Percentiles rank a stretch among this genome's conserved stretches.
phyloP scores from a whole-genome alignment of 2,329 filamentous ascomycete genomes.

The Penicillium janthinellum region DNA sequence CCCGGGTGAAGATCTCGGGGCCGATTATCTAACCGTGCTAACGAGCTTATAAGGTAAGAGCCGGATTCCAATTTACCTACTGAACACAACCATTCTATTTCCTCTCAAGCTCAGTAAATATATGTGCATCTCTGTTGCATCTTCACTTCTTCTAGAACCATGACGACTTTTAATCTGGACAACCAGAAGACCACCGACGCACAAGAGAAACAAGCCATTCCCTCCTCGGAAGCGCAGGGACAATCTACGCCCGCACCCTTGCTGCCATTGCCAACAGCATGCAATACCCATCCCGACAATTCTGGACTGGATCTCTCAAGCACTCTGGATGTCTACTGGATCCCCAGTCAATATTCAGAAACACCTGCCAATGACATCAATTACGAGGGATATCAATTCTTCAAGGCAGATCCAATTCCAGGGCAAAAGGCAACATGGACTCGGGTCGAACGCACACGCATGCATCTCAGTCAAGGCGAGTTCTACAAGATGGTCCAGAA shows the following conservation, averaged over 20 bases:
- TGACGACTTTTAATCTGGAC: slow-evolving; percentile 7
- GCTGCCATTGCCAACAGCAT: not conserved
- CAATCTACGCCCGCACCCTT: not conserved
- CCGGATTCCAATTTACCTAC: not conserved
- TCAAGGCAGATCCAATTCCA: slow-evolving; percentile 33
- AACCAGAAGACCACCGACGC: not conserved
- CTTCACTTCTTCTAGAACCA: slow-evolving; percentile 14
- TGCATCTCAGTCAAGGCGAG: slow-evolving; percentile 37
- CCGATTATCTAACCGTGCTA: too few relatives aligned
- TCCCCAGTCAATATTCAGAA: not conserved
- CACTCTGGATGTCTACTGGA: too few relatives aligned
- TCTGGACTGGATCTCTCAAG: not conserved
- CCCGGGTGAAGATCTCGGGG: too few relatives aligned
- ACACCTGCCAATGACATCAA: slow-evolving; percentile 14
- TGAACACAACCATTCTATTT: not conserved
- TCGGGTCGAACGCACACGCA: slow-evolving; percentile 30
- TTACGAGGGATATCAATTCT: slow-evolving; percentile 42
- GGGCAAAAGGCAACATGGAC: slow-evolving; percentile 37
- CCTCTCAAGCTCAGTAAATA: not conserved
- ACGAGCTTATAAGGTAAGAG: too few relatives aligned
- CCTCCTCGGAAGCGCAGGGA: not conserved
- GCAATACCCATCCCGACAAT: not conserved
- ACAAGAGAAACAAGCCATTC: slow-evolving; percentile 2
- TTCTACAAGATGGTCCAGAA: slow-evolving; percentile 35
- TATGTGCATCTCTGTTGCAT: slow-evolving; percentile 10